Conservation (phyloP, 1,139 yeast species). For the Pichia sp. region DNA sequence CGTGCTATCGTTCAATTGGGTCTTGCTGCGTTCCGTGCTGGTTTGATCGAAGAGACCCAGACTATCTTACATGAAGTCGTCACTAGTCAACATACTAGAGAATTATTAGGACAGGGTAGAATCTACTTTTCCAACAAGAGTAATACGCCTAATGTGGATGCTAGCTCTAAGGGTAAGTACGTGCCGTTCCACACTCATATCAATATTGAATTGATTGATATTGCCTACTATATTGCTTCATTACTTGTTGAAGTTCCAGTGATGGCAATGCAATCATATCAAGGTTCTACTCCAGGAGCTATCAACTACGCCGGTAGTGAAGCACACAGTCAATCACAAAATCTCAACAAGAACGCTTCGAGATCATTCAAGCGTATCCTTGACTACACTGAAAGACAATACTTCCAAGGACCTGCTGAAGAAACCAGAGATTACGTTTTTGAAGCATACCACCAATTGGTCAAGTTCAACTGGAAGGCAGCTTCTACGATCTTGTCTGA, state of each 20-base stretch:
- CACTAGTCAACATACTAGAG: conserved; percentile 81
- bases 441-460: conserved; percentile 87
- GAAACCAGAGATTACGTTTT: conserved; percentile 90
- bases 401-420: conserved; percentile 97
- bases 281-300: conserved; percentile 28
- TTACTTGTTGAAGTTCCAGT: conserved; percentile 88
- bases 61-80: conserved; percentile 85
- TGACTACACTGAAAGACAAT: conserved; percentile 91
- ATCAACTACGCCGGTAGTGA: conserved; percentile 35
- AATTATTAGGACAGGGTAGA: conserved; percentile 89
- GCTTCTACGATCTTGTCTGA: conserved; percentile 66
- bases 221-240: conserved; percentile 87
- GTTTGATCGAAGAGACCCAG: conserved; percentile 81
- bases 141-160: conserved; percentile 4
- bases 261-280: conserved; percentile 39
- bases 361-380: conserved; percentile 89
- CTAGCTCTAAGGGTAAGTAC: conserved; percentile 65
- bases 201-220: conserved; percentile 89
- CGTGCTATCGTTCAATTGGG: conserved; percentile 96
- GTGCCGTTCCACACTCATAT: conserved; percentile 99
- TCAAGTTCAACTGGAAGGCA: conserved; percentile 83
- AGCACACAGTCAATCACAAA: conserved; percentile 20
- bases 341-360: conserved; percentile 28
- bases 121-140: conserved; percentile 44
- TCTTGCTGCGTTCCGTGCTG: conserved; percentile 88